Evolutionary conservation across 192 early-diverging fungal genomes (phyloP), one percentile per base, ranked within the genome.

Genomic region (Martensiomyces pterosporus): DNA sequence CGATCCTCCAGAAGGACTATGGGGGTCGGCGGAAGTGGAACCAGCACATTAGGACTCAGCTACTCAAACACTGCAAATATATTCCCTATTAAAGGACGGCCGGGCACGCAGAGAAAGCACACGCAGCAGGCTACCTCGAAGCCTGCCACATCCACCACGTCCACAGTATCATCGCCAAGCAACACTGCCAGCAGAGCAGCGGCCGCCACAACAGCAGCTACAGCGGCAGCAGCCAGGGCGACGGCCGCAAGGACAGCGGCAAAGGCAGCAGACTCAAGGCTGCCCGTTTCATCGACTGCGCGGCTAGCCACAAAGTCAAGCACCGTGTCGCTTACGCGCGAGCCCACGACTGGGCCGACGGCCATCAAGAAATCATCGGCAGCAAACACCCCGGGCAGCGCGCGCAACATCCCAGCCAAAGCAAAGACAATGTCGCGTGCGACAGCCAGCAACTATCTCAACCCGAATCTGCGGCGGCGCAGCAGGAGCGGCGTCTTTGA

Each of bases 1-100:
- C 66, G 50, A 12, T 21, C 47, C 14, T 27, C 62, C 24, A 43
- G 69, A 52, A 60, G 48, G 32, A 73, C 69, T 55, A 65, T 73
- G 63, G 69, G 69, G 21, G 69, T 73, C 29, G 69, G 68, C 32
- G 69, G 69, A 43, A 73, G 58, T 42, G 69, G 69, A 34, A 73
- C 62, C 27, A 73, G 55, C 49, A 73, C 69, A 17, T 58, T 73
- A 16, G 69, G 69, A 40, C 69, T 66, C 35, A 73, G 43, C 58
- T 73, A 73, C 41, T 47, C 54, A 15, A 42, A 49, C 55, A 49
- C 44, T 8, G 12, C 6, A 37, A 71, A 57, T 42, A 46, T 73
- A 57, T 73, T 73, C 36, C 60, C 67, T 60, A 63, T 71, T 50
- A 61, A 52, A 14, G 35, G 33, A 12, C 29, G 12, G 29, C 29